Percentiles rank a stretch among this genome's conserved stretches.
Evolutionary conservation across 2,329 filamentous ascomycete species (phyloP).

Genomic region (Trichoderma arundinaceum): DNA sequence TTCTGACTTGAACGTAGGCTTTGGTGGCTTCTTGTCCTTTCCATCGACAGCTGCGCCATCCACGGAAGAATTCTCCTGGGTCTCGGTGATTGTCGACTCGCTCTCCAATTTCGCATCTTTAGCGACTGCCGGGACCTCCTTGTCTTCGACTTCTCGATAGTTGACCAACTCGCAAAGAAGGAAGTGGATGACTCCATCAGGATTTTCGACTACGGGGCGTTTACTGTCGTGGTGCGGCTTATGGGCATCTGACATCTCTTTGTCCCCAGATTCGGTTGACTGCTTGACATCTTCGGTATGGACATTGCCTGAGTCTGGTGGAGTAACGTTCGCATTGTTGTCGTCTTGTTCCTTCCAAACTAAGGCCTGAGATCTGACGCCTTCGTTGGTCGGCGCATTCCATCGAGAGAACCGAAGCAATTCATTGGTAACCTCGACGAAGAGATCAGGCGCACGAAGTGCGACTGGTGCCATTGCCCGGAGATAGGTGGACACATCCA

Average conservation of each 20-base stretch:
- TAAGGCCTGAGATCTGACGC: conserved; percentile 45
- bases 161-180: conserved; percentile 89
- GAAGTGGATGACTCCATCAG: conserved; percentile 94
- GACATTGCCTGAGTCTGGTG: conserved; percentile 31
- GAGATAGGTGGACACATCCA: conserved; percentile 75
- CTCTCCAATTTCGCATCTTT: conserved; percentile 51
- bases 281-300: conserved; percentile 58
- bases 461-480: conserved; percentile 79
- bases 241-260: conserved; percentile 66
- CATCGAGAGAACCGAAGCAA: conserved; percentile 75
- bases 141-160: conserved; percentile 91
- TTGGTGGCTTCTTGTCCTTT: conserved; percentile 68
- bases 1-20: conserved; percentile 83
- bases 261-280: conserved; percentile 64
- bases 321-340: conserved; percentile 33
- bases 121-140: conserved; percentile 58
- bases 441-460: conserved; percentile 80
- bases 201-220: conserved; percentile 84
- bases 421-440: conserved; percentile 86
- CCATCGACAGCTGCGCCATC: conserved; percentile 44
- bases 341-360: conserved; percentile 49
- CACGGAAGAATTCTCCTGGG: conserved; percentile 42
- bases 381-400: conserved; percentile 47
- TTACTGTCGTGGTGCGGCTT: conserved; percentile 73
- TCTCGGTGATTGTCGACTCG: conserved; percentile 39